Evolutionary conservation across 1,139 yeast species (phyloP), one percentile per base, ranked within the genome.

Genomic region (Dujonia santamariae): DNA sequence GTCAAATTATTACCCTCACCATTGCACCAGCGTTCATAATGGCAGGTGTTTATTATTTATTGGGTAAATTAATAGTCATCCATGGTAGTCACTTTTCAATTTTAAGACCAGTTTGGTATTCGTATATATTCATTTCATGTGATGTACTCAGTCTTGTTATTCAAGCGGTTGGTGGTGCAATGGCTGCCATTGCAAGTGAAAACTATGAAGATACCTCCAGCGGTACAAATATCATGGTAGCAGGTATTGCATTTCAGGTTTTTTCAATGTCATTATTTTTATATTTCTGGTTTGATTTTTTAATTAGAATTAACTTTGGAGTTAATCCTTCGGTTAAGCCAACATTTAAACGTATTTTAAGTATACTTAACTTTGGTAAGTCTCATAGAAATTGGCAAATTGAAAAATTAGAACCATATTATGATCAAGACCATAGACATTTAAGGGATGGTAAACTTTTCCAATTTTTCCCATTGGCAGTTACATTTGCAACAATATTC

Each of bases 11-110:
- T 32, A 43, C 52, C 23, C 50, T 64, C 26, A 65, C 70, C 1
- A 47, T 65, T 25, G 65, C 68, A 3, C 72, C 71, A 1, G 67
- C 68, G 1, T 61, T 64, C 32, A 43, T 63, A 7, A 64, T 64
- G 72, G 71, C 67, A 0, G 67, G 64, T 0, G 48, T 66, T 5
- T 65, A 66, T 45, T 61, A 53, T 37, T 43, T 63, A 14, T 49
- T 65, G 28, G 67, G 63, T 2, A 65, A 63, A 39, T 44, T 63
- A 32, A 49, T 62, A 29, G 59, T 58, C 17, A 39, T 59, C 5
- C 47, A 60, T 38, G 67, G 66, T 7, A 40, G 53, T 19, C 39
- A 44, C 16, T 56, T 39, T 33, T 54, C 64, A 2, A 31, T 50
- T 7, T 42, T 65, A 19, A 50, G 45, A 31, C 71, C 71, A 9